Conservation (phyloP, 2,329 filamentous ascomycete genomes). For the Zalaria obscura region DNA sequence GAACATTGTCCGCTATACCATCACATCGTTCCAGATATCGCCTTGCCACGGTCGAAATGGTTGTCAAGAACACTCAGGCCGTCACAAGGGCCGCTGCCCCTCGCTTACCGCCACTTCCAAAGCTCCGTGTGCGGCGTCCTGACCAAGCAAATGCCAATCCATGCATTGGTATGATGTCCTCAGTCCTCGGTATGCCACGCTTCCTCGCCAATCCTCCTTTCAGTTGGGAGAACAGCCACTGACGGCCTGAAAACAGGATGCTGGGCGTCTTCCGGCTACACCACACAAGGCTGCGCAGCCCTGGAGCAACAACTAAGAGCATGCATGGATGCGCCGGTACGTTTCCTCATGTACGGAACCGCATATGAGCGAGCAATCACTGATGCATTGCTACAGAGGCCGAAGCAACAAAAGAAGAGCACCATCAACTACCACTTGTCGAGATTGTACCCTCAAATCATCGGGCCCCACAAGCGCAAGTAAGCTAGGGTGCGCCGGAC, state of each 20-base stretch:
- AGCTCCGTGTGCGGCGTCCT: slow-evolving; percentile 50
- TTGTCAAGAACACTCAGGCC: slow-evolving; percentile 17
- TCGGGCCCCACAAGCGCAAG: slow-evolving; percentile 55
- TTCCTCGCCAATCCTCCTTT: background rate
- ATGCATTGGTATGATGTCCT: slow-evolving; percentile 52
- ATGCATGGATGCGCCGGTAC: slow-evolving; percentile 70
- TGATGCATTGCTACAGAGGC: slow-evolving; percentile 31
- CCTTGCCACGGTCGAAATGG: slow-evolving; percentile 11
- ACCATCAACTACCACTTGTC: slow-evolving; percentile 85
- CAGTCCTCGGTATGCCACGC: slow-evolving; percentile 44
- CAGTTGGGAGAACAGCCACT: background rate
- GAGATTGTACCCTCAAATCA: slow-evolving; percentile 61
- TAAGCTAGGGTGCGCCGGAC: slow-evolving; percentile 13
- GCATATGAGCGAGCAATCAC: slow-evolving; percentile 2
- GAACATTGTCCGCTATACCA: too few species aligned
- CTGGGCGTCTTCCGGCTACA: slow-evolving; percentile 70
- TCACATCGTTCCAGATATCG: too few species aligned
- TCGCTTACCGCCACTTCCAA: slow-evolving; percentile 44
- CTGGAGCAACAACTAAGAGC: slow-evolving; percentile 47
- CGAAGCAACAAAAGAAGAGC: slow-evolving; percentile 47
- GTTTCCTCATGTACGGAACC: slow-evolving; percentile 14
- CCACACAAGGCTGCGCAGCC: slow-evolving; percentile 41
- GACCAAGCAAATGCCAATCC: slow-evolving; percentile 49
- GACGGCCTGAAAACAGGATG: slow-evolving; percentile 41
- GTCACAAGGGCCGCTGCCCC: slow-evolving; percentile 23